Conservation (phyloP, 495 filamentous ascomycete species). For the Ramalina intermedia region DNA sequence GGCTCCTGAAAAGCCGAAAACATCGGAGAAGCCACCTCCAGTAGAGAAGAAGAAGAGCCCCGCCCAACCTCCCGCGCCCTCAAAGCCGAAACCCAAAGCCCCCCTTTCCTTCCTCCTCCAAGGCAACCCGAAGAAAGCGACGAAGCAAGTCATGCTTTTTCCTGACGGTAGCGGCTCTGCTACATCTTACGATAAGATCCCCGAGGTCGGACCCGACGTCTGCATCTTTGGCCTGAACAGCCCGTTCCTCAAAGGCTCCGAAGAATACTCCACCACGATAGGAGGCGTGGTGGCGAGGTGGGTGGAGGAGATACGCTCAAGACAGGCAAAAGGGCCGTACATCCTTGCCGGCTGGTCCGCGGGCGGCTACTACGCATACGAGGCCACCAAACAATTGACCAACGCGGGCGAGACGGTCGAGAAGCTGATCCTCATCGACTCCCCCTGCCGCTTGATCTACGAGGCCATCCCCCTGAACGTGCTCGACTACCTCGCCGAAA, state of each 20-base stretch:
- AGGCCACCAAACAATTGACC: conserved; percentile 21
- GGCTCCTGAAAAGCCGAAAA: neutral
- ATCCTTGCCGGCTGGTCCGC: conserved; percentile 42
- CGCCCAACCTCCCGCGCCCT: conserved; percentile 6
- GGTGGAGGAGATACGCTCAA: conserved; percentile 44
- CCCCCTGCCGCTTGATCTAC: conserved; percentile 5
- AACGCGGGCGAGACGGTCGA: conserved; percentile 18
- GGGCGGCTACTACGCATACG: conserved; percentile 31
- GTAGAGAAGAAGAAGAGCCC: conserved; percentile 5
- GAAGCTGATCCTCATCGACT: conserved; percentile 24
- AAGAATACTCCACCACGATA: conserved; percentile 38
- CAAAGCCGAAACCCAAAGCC: conserved; percentile 18
- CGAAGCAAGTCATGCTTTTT: conserved; percentile 55
- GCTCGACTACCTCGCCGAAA: neutral
- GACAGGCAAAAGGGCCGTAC: conserved; percentile 52
- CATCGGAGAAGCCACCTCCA: no score
- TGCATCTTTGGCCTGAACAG: conserved; percentile 48
- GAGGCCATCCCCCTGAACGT: neutral
- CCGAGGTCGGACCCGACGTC: conserved; percentile 25
- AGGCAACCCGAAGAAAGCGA: conserved; percentile 36
- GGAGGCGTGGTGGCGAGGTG: conserved; percentile 42
- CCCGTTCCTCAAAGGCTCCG: conserved; percentile 44
- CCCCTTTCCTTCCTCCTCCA: conserved; percentile 35
- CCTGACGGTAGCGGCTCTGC: conserved; percentile 66
- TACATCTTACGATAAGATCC: conserved; percentile 44